Evolutionary conservation across 495 filamentous ascomycete species (phyloP).

Genomic region (Ascodesmis nigricans): DNA sequence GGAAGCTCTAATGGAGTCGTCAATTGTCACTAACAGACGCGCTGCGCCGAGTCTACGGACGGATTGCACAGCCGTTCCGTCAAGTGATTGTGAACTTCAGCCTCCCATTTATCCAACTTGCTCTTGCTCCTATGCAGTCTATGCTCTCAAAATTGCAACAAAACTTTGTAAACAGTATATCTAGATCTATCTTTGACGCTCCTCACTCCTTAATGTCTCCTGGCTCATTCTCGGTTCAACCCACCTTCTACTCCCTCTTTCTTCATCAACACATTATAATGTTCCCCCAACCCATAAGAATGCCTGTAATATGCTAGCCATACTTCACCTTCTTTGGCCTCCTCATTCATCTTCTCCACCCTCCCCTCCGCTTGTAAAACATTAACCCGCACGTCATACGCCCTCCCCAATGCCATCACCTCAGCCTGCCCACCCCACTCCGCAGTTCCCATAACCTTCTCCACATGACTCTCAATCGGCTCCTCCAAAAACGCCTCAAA

Average conservation of each 20-base stretch:
- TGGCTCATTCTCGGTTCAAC: too few species aligned
- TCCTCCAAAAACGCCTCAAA: constrained; percentile 64
- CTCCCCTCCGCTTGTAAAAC: constrained; percentile 63
- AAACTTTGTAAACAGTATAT: too few species aligned
- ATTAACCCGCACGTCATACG: constrained; percentile 61
- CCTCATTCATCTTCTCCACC: constrained; percentile 44
- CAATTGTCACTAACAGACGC: too few species aligned
- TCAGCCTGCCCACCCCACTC: constrained; percentile 96
- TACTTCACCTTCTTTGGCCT: constrained; percentile 24
- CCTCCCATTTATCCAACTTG: too few species aligned
- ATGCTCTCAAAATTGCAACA: too few species aligned
- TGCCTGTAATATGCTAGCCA: constrained; percentile 95
- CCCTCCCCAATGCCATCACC: constrained; percentile 59
- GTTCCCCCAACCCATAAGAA: constrained; percentile 78
- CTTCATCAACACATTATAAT: constrained; percentile 74
- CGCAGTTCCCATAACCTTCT: constrained; percentile 63
- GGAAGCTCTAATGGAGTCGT: too few species aligned
- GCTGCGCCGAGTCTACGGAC: too few species aligned
- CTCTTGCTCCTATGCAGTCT: too few species aligned
- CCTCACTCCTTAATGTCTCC: neutral
- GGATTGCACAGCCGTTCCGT: too few species aligned
- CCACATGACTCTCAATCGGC: constrained; percentile 46
- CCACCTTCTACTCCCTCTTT: constrained; percentile 6
- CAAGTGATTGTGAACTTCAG: too few species aligned
- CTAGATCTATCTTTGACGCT: constrained; percentile 1